A percentile compares a stretch with the other conserved stretches of the same genome.
phyloP scores from a whole-genome alignment of 2,329 filamentous ascomycete genomes.

The Pezicula radicicola region DNA sequence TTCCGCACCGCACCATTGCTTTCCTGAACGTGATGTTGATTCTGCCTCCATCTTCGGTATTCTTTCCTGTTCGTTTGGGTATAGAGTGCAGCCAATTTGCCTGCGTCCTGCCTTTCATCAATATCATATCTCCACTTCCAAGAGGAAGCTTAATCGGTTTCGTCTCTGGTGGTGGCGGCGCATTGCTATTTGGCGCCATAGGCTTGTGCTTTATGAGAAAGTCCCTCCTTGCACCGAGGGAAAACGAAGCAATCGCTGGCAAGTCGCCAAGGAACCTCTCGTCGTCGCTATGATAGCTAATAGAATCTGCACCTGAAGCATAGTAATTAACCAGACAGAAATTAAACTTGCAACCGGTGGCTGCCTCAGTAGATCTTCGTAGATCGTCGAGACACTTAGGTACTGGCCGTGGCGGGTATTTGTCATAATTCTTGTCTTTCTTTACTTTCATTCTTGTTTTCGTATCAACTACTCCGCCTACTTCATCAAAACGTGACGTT shows the following conservation, averaged over 20 bases:
- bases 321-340: conserved; percentile 85
- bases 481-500: conserved; percentile 56
- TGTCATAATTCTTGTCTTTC: conserved; percentile 51
- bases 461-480: conserved; percentile 40
- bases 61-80: conserved; percentile 67
- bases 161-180: conserved; percentile 25
- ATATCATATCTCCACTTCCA: conserved; percentile 70
- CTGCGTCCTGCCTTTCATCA: conserved; percentile 77
- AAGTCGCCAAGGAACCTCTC: conserved; percentile 70
- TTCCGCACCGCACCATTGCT: conserved; percentile 68
- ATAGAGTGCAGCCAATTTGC: conserved; percentile 74
- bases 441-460: conserved; percentile 36
- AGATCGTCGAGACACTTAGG: conserved; percentile 67
- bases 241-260: conserved; percentile 73
- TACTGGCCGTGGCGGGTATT: conserved; percentile 64
- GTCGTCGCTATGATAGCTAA: conserved; percentile 77
- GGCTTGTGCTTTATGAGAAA: conserved; percentile 81
- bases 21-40: conserved; percentile 78
- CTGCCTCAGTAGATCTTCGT: conserved; percentile 59
- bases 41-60: conserved; percentile 57
- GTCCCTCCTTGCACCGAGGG: conserved; percentile 68
- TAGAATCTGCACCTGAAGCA: conserved; percentile 71
- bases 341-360: conserved; percentile 68
- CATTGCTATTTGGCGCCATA: conserved; percentile 30
- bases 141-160: conserved; percentile 51